Base-by-base conservation (phyloP, 1,284 basidiomycete genomes). In the Athelia psychrophila region DNA sequence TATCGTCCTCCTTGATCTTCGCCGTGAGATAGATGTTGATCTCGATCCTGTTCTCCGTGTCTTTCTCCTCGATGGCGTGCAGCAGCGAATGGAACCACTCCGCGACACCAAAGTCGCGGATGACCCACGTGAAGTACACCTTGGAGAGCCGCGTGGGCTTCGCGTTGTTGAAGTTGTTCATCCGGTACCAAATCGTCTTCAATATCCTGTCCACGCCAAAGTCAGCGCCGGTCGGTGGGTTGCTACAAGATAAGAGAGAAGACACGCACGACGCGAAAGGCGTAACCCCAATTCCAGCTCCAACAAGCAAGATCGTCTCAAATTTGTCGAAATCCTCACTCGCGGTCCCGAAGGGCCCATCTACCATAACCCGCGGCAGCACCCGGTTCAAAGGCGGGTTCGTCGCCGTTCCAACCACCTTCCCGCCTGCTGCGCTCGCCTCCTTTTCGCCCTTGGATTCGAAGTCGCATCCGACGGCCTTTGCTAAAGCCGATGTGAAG, bases 61-160 rank as follows among this genome's bases (percentile, higher is more conserved):
- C 93, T 66, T 95, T 91, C 58, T 92, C 91, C 68, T 96, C 93
- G 59, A 95, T 92, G 22, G 93, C 93, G 59, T 89, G 83, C 55
- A 96, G 74, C 24, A 96, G 80, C n/a, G 88, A 91, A 70, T 94
- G 91, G 81, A 96, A 95, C 93, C 92, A 95, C 65, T 93, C 91
- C 20, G 91, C 89, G 12, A 78, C 77, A 58, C 86, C 87, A 62
- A 91, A 93, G 69, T 93, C 91, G 60, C 89, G 86, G 64, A 94
- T 93, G 60, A 93, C 91, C 89, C 89, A 92, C 4, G 84, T 88
- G 67, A 92, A 91, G 75, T 92, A 92, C 48, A 91, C 87, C 72
- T 91, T 91, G 46, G 86, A 88, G 44, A 92, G 77, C 40, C 89
- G 81, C 2, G 89, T 91, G 2, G 83, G 80, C 67, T 83, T 86